Percentiles rank a stretch among this genome's conserved stretches.
Evolutionary conservation across 202 grass and related monocot species (phyloP).

Genomic region (Eragrostis tef): DNA sequence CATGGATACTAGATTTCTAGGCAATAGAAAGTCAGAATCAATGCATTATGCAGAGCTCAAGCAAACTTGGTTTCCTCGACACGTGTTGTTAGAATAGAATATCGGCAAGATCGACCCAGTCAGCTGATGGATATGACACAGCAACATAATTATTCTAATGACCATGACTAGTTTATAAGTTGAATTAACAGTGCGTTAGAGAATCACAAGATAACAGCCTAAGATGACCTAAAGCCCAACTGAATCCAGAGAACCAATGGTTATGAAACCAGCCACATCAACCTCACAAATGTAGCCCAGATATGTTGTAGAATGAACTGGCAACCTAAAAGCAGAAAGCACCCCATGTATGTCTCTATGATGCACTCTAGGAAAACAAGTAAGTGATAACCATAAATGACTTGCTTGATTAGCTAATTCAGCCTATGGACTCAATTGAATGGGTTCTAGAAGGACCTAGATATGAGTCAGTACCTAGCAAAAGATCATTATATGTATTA

Average conservation of each 20-base stretch:
- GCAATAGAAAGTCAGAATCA: constrained; percentile 41
- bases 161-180: not conserved
- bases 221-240: not conserved
- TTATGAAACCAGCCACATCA: not conserved
- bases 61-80: constrained; percentile 44
- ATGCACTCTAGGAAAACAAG: not conserved
- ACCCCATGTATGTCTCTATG: not conserved
- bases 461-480: not conserved
- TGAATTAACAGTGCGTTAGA: not conserved
- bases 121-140: not conserved
- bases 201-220: not conserved
- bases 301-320: not conserved
- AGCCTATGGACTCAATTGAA: not conserved
- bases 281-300: not conserved
- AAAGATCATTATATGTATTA: not conserved
- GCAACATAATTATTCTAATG: not conserved
- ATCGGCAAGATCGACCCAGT: not conserved
- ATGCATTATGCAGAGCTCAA: constrained; percentile 41
- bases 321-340: not conserved
- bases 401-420: not conserved
- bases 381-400: not conserved
- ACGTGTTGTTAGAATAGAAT: not conserved
- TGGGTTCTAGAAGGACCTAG: not conserved
- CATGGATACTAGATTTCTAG: constrained; percentile 36
- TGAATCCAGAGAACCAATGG: constrained; percentile 3